A percentile compares a stretch with the other conserved stretches of the same genome.
These are phyloP conservation scores for Phytopythium aichiense DNA, from an alignment of 352 stramenopile genomes.

Conservation along the genomic window DNA sequence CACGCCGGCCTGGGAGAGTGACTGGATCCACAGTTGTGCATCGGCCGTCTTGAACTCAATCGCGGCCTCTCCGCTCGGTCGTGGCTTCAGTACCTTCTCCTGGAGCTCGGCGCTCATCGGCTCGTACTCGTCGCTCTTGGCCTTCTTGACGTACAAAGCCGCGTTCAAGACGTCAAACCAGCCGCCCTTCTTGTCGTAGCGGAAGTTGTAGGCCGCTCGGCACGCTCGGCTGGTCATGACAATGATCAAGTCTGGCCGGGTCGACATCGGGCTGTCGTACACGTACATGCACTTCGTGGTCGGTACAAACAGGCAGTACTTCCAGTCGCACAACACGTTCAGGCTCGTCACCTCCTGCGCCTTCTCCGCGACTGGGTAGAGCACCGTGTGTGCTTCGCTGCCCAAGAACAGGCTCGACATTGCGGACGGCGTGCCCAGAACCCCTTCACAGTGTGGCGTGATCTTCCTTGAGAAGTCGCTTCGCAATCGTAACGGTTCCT, in stretches of 20 bases:
- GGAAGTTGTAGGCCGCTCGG: conserved; percentile 39
- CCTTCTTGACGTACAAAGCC: conserved; percentile 30
- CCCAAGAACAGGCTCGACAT: conserved; percentile 52
- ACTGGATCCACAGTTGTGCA: conserved; percentile 52
- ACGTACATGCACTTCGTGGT: conserved; percentile 47
- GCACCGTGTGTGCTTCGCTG: conserved; percentile 21
- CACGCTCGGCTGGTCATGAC: conserved; percentile 48
- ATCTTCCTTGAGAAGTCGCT: conserved; percentile 58
- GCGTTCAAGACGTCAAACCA: conserved; percentile 64
- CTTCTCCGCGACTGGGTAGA: conserved; percentile 39
- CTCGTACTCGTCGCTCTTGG: conserved; percentile 21
- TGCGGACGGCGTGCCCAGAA: conserved; percentile 42
- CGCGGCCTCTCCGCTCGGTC: conserved; percentile 23
- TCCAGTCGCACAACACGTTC: conserved; percentile 58
- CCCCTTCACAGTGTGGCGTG: conserved; percentile 46
- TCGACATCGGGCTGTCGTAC: conserved; percentile 47
- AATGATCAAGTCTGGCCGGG: conserved; percentile 35
- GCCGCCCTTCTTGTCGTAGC: conserved; percentile 28
- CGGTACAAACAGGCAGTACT: conserved; percentile 64
- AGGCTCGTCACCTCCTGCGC: conserved; percentile 32
- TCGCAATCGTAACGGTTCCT: conserved; percentile 7
- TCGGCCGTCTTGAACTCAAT: conserved; percentile 57
- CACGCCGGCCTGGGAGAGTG: conserved; percentile 40
- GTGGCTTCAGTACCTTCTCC: conserved; percentile 34
- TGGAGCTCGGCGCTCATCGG: conserved; percentile 24